Base-by-base conservation (phyloP, 2,329 filamentous ascomycete species). In the Sarocladium brachiariae region DNA sequence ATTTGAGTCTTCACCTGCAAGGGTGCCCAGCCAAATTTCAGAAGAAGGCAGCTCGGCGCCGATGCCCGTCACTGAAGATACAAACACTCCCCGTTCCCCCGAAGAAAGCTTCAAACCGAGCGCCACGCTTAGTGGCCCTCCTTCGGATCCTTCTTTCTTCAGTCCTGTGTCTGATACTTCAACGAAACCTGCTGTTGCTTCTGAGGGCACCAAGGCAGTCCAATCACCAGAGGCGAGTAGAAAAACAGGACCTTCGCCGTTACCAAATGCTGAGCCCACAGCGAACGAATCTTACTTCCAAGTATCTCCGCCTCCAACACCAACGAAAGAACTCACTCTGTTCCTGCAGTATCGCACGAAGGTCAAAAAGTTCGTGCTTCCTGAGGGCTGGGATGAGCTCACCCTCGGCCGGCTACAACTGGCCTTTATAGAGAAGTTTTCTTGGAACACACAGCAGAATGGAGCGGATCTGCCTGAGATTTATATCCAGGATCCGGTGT, bases 391-490 rank as follows among this genome's bases (percentile, higher is more conserved):
- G 57, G 83, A 84, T 27, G 89, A 92, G 55, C 75, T 99, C 10
- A 92, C 89, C 2, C 85, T 96, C 53, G 90, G 90, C 1, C 81
- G 91, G 21, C 69, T 99, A 52, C 92, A 99, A 65, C 77, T 99
- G 24, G 92, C 93, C 1, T 99, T 99, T 60, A 99, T 99, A 59
- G 93, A 99, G 59, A 99, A 96, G 65, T 99, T 99, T 63, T 93
- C 92, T 0, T 99, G 95, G 91, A 97, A 96, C 60, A 96, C 92
- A 1, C 91, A 97, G 59, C 86, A 89, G 54, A 95, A 96, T 60
- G 93, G 93, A 7, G 81, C 83, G 13, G 93, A 99, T 63, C 71
- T 99, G 41, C 93, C 93, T 0, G 93, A 99, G 60, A 97, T 99
- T 14, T 96, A 99, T 65, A 93, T 99, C 14, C 93, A 99, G 65